Conservation (phyloP, 2,329 filamentous ascomycete species). For the Byssochlamys sp. region DNA sequence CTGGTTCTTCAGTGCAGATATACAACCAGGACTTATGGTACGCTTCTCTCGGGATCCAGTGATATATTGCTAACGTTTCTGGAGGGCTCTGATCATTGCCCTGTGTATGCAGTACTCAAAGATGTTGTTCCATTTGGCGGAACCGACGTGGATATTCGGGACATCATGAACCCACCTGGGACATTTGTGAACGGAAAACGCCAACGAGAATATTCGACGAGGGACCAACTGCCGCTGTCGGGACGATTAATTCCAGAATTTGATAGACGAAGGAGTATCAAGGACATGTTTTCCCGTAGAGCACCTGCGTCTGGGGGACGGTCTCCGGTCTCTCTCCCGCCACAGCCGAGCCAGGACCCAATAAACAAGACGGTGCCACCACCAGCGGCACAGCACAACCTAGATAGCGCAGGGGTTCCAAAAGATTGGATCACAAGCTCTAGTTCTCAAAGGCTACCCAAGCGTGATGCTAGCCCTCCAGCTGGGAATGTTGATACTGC, state of each 20-base stretch:
- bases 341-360: background rate
- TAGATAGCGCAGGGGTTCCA: background rate
- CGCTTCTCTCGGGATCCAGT: slow-evolving; percentile 2
- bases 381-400: background rate
- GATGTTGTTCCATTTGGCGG: slow-evolving; percentile 49
- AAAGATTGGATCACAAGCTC: background rate
- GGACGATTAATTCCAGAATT: slow-evolving; percentile 82
- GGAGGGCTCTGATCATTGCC: slow-evolving; percentile 86
- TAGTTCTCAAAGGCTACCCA: slow-evolving; percentile 3
- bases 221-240: slow-evolving; percentile 61
- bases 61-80: slow-evolving; percentile 11
- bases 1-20: slow-evolving; percentile 74
- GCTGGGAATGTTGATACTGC: slow-evolving; percentile 14
- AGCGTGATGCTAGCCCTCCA: slow-evolving; percentile 20
- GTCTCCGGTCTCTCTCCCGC: slow-evolving; percentile 4
- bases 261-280: slow-evolving; percentile 71
- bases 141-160: slow-evolving; percentile 47
- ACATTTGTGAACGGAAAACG: slow-evolving; percentile 61
- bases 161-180: slow-evolving; percentile 68
- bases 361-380: background rate
- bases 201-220: slow-evolving; percentile 55
- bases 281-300: slow-evolving; percentile 77
- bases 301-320: slow-evolving; percentile 19
- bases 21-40: slow-evolving; percentile 78
- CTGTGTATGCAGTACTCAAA: slow-evolving; percentile 69